phyloP scores from a whole-genome alignment of 2,329 filamentous ascomycete species.

The Rosellinia necatrix region DNA sequence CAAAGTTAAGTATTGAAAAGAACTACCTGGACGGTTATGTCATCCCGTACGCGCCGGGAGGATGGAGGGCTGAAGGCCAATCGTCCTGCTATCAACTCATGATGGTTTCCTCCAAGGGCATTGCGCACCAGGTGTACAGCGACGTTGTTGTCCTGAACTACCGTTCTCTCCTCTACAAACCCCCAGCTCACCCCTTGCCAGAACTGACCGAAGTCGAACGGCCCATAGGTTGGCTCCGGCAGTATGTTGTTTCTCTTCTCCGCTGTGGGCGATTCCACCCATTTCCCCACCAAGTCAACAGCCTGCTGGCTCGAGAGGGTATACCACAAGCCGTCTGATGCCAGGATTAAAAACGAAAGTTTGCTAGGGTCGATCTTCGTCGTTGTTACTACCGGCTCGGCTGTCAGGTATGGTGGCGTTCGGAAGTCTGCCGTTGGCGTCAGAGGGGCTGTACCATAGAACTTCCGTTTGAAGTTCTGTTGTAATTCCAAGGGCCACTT shows the following conservation, averaged over 20 bases:
- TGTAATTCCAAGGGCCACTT: background rate
- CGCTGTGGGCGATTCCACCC: background rate
- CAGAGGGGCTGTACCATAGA: background rate
- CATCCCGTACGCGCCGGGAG: background rate
- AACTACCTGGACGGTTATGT: constrained; percentile 1
- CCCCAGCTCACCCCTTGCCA: background rate
- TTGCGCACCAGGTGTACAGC: background rate
- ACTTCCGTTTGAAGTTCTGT: too few relatives aligned
- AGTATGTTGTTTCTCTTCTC: background rate
- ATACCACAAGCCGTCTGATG: background rate
- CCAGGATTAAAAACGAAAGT: background rate
- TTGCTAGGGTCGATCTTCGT: background rate
- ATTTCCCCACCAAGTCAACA: background rate
- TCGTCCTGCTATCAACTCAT: background rate
- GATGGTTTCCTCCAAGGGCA: background rate
- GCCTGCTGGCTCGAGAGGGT: background rate
- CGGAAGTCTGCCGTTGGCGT: background rate
- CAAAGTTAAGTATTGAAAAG: constrained; percentile 1
- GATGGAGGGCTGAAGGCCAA: background rate
- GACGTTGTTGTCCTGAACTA: background rate
- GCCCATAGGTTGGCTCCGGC: background rate
- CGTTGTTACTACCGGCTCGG: background rate
- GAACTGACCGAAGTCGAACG: background rate
- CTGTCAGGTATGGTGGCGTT: constrained; percentile 4
- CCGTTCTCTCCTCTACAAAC: background rate